Base-by-base conservation (phyloP, 371 early-diverging fungal species). In the Vittaforma corneae region DNA sequence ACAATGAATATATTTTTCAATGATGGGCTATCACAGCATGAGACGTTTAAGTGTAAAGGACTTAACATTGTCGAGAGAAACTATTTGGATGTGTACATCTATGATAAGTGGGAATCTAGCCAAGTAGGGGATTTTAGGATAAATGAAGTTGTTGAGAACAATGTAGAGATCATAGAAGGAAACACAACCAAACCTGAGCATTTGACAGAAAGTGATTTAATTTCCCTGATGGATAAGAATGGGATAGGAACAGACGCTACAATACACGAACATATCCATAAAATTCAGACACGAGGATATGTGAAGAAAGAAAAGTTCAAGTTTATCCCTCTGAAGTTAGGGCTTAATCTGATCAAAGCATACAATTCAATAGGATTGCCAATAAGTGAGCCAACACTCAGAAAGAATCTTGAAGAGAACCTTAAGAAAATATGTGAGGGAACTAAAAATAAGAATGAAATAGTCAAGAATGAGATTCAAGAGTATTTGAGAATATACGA, bases 201-300 rank as follows among this genome's bases (percentile, higher is more conserved):
- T 40, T 80, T 98, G 38, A 88, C 88, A 0, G 95, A 95, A 68
- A 82, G 87, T 4, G 96, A 96, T 16, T 82, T 98, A 35, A 93
- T 98, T 72, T 79, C 82, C 0, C 72, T 89, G 34, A 97, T 98
- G 97, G 93, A 96, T 76, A 86, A 87, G 76, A 87, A 90, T 70
- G 93, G 93, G 28, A 97, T 98, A 46, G 99, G 97, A 1, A 98
- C 99, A 1, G 99, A 98, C 77, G 97, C 97, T 0, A 98, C 97
- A 0, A 97, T 97, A 48, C 90, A 90, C 32, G 93, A 96, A 42
- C 97, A 97, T 64, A 98, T 98, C 68, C 88, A 92, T 66, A 94
- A 86, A 65, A 87, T 98, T 26, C 82, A 86, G 2, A 87, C 86
- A 3, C 84, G 99, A 42, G 83, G 87, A 40, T 98, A 98, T 77